phyloP scores from a whole-genome alignment of 176 grass and related monocot species.

The Avena atlantica region DNA sequence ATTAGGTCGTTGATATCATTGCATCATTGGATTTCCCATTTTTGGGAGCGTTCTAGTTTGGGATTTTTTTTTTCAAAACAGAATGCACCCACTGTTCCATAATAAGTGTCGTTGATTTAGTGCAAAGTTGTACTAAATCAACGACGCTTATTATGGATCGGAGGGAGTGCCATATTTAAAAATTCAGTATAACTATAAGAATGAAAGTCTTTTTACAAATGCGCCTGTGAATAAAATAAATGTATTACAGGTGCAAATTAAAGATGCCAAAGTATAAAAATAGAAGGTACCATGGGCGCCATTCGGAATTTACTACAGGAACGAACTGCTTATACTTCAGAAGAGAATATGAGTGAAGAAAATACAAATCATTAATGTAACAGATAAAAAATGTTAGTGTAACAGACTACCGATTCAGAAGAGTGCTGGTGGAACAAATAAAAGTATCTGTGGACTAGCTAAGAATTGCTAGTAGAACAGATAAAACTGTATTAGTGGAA shows the following conservation, averaged over 20 bases:
- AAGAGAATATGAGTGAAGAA: not conserved
- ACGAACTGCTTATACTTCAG: not conserved
- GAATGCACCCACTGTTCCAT: not conserved
- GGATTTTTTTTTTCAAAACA: conserved; percentile 5
- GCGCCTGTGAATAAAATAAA: not conserved
- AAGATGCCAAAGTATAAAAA: not conserved
- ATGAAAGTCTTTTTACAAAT: not conserved
- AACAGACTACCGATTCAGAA: not conserved
- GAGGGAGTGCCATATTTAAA: not conserved
- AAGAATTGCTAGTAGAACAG: not conserved
- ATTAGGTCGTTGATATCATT: not conserved
- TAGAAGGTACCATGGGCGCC: not conserved
- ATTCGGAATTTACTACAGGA: not conserved
- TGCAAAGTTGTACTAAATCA: no score
- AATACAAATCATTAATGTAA: conserved; percentile 11
- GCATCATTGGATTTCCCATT: not conserved
- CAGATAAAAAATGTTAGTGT: not conserved
- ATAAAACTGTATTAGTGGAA: not conserved
- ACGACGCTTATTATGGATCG: no score
- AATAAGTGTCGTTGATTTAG: no score
- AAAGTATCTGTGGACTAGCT: not conserved
- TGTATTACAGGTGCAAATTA: not conserved
- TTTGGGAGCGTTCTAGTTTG: not conserved
- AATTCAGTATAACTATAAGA: not conserved
- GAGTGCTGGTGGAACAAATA: conserved; percentile 17